phyloP scores from a whole-genome alignment of 371 early-diverging fungal genomes.

The Sporodiniella umbellata region DNA sequence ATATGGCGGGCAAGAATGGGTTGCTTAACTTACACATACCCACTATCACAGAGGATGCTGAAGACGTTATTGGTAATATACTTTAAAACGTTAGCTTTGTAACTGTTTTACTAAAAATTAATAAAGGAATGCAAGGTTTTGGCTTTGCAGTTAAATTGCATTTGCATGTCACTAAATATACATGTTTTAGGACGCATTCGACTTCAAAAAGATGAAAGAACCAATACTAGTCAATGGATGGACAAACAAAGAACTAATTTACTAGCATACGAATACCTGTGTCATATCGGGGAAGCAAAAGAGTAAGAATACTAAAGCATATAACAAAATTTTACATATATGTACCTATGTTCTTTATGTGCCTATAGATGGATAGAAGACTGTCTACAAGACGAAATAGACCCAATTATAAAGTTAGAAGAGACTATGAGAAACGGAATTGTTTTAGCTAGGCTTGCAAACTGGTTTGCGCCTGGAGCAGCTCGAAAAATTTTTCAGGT shows the following conservation, averaged over 20 bases:
- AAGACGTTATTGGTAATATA: constrained; percentile 41
- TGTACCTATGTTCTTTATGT: too few species aligned
- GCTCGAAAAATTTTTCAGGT: constrained; percentile 89
- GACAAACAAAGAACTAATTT: constrained; percentile 92
- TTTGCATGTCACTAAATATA: background rate
- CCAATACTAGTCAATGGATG: constrained; percentile 79
- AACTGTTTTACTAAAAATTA: background rate
- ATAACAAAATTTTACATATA: too few species aligned
- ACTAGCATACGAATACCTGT: constrained; percentile 98
- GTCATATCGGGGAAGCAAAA: constrained; percentile 99
- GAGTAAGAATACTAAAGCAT: constrained; percentile 60
- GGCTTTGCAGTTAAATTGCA: background rate
- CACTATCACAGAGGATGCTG: constrained; percentile 38
- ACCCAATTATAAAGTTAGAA: constrained; percentile 75
- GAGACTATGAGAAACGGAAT: constrained; percentile 95
- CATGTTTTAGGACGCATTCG: constrained; percentile 54
- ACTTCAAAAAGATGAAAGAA: constrained; percentile 53
- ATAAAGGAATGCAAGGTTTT: constrained; percentile 26
- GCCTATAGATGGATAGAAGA: constrained; percentile 90
- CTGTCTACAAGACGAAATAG: constrained; percentile 82
- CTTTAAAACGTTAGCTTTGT: background rate
- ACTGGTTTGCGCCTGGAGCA: constrained; percentile 78
- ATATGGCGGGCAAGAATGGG: constrained; percentile 42
- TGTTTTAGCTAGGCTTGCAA: constrained; percentile 89
- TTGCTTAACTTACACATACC: constrained; percentile 38